A percentile compares a stretch with the other conserved stretches of the same genome.
phyloP scores from a whole-genome alignment of 805 yeast species.

The Metschnikowia vanudenii region DNA sequence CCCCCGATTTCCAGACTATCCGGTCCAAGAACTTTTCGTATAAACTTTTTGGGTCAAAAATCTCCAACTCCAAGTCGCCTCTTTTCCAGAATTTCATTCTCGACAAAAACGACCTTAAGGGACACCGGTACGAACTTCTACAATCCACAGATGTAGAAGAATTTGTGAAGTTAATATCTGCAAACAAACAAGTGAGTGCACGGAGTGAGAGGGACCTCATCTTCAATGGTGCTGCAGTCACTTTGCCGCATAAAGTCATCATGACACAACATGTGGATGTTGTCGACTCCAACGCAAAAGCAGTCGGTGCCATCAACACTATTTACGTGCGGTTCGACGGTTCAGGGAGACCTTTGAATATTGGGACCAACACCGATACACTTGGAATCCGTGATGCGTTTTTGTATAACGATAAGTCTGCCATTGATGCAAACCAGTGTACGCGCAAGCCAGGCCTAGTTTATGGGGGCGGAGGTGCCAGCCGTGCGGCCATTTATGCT shows the following conservation, averaged over 20 bases:
- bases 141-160: constrained; percentile 24
- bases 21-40: constrained; percentile 15
- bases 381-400: constrained; percentile 32
- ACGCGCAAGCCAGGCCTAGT: constrained; percentile 27
- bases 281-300: constrained; percentile 28
- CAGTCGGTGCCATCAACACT: constrained; percentile 36
- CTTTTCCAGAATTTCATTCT: constrained; percentile 27
- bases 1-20: constrained; percentile 13
- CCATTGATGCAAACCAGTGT: constrained; percentile 9
- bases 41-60: constrained; percentile 25
- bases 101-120: constrained; percentile 19
- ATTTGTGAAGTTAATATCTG: constrained; percentile 20
- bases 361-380: constrained; percentile 36
- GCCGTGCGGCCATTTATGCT: constrained; percentile 33
- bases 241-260: constrained; percentile 32
- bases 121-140: constrained; percentile 24
- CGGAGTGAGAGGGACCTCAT: constrained; percentile 10
- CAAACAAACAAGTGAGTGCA: constrained; percentile 11
- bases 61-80: constrained; percentile 30
- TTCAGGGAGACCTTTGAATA: constrained; percentile 15
- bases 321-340: constrained; percentile 25
- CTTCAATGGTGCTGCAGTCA: constrained; percentile 29
- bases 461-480: constrained; percentile 38
- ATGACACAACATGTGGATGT: constrained; percentile 28
- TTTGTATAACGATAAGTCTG: constrained; percentile 14